These are phyloP conservation scores for Triangularia verruculosa DNA, from an alignment of 2,329 filamentous ascomycete genomes.

Conservation along the genomic window DNA sequence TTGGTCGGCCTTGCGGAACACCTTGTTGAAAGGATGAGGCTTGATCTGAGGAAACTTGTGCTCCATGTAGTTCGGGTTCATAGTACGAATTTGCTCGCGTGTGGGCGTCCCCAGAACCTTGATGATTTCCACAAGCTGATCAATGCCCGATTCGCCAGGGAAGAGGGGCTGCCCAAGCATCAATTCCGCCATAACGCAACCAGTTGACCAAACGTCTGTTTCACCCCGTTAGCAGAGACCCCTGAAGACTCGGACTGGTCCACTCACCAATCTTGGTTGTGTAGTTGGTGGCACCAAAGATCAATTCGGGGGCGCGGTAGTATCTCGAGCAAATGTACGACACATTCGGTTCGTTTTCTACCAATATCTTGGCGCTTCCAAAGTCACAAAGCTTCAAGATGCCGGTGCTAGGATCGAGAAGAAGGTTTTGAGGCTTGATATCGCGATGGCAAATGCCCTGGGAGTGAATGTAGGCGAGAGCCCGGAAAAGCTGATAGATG, in stretches of 20 bases:
- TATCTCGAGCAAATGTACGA: constrained; percentile 99
- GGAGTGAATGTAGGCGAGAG: constrained; percentile 97
- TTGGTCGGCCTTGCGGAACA: constrained; percentile 92
- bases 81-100: constrained; percentile 95
- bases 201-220: constrained; percentile 96
- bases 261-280: constrained; percentile 96
- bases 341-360: constrained; percentile 98
- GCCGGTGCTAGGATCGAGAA: constrained; percentile 86
- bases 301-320: constrained; percentile 95
- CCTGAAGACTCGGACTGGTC: not conserved
- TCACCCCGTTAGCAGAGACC: constrained; percentile 16
- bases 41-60: constrained; percentile 99
- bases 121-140: constrained; percentile 98
- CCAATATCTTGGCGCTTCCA: constrained; percentile 95
- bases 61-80: constrained; percentile 99
- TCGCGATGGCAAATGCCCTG: constrained; percentile 98
- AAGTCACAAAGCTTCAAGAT: constrained; percentile 98
- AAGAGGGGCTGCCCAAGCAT: constrained; percentile 98
- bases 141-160: constrained; percentile 96
- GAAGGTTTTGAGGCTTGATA: constrained; percentile 97
- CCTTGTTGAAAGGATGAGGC: constrained; percentile 98
- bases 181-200: constrained; percentile 98
- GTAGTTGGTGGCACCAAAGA: constrained; percentile 98
- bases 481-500: constrained; percentile 98
- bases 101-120: constrained; percentile 97